Conservation (phyloP, 2,329 filamentous ascomycete species). For the Xylariaceae sp. region DNA sequence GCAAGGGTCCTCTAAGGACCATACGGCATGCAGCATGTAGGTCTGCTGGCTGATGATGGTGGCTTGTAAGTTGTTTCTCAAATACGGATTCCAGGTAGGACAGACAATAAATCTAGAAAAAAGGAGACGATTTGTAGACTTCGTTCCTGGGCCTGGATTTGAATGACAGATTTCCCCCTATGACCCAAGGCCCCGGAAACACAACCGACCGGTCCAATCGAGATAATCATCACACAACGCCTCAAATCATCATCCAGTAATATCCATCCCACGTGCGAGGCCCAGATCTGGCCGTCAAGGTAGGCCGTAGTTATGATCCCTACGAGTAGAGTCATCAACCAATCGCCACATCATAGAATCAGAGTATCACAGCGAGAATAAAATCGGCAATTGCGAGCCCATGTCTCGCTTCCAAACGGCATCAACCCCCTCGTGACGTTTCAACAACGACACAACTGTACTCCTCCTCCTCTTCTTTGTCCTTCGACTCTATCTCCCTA, state of each 20-base stretch:
- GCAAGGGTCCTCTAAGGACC: not conserved
- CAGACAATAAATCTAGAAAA: not conserved
- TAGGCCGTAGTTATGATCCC: not conserved
- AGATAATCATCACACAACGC: not conserved
- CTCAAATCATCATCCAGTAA: not conserved
- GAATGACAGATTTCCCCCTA: not conserved
- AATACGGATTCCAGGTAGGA: not conserved
- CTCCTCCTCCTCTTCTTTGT: too few species aligned
- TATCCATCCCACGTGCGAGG: not conserved
- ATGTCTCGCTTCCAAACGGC: slow-evolving; percentile 9
- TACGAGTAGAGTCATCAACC: not conserved
- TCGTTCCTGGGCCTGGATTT: not conserved
- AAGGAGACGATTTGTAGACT: too few species aligned
- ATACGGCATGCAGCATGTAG: not conserved
- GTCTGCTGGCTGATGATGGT: not conserved
- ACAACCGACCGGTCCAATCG: not conserved
- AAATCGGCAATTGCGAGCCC: slow-evolving; percentile 10
- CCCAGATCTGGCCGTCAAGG: not conserved
- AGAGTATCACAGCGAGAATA: not conserved
- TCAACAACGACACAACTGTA: not conserved
- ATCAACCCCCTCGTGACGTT: not conserved
- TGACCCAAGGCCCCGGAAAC: not conserved
- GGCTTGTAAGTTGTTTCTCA: not conserved
- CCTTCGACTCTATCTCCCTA: too few species aligned
- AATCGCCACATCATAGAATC: not conserved